Base-by-base conservation (phyloP, 2,329 filamentous ascomycete genomes). In the Pseudovirgaria hyperparasitica region DNA sequence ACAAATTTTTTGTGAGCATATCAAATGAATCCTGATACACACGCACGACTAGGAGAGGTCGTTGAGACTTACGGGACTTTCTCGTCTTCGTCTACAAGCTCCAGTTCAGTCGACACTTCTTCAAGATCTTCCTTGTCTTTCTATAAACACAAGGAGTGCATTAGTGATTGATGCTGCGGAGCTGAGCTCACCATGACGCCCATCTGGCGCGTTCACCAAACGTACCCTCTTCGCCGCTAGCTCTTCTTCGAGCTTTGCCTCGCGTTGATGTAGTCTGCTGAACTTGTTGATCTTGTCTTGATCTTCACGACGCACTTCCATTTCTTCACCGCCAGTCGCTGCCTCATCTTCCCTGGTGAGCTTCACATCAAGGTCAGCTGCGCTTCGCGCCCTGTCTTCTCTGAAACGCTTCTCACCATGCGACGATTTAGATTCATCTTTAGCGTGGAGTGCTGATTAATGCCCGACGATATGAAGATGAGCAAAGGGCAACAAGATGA, bases 201-300 rank as follows among this genome's bases (percentile, higher is more conserved):
- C 17, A 25, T 14, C 15, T 17, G 18, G 11, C 15, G 19, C 14
- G 12, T 16, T 21, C 13, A 8, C 23, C 18, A 18, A 19, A 55
- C 72, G 34, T 53, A 86, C 87, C 53, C 74, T 74, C 54, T 92
- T 94, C 5, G 58, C 54, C 48, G 79, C 78, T 38, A 96, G 59
- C 42, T 90, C 75, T 25, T 92, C 85, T 49, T 92, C 76, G 4
- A 96, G 54, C 3, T 66, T 57, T 18, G 79, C 67, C 52, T 93
- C 81, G 27, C 82, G 78, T 52, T 92, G 84, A 54, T 98, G 90
- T 36, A 98, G 65, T 23, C 85, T 76, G 56, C 86, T 94, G 66
- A 98, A 98, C 39, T 76, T 78, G 61, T 98, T 98, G 72, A 98
- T 98, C 61, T 90, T 92, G 62, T 96, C 86, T 57, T 98, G 90